A percentile compares a stretch with the other conserved stretches of the same genome.
phyloP scores from a whole-genome alignment of 345 rosid genomes.

The Hypericum androsaemum region DNA sequence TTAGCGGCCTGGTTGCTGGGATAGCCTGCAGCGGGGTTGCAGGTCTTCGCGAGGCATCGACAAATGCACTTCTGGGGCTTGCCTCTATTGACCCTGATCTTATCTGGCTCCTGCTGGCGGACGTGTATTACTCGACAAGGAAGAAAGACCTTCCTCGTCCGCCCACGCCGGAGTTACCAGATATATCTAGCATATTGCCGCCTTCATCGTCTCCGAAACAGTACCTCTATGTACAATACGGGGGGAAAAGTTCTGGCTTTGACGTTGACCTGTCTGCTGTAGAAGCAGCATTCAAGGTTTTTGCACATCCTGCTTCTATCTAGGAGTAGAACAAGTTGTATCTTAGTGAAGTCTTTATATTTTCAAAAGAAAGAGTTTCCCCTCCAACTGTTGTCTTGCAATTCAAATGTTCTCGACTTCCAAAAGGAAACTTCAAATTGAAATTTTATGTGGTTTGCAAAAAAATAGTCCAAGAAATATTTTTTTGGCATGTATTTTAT shows the following conservation, averaged over 20 bases:
- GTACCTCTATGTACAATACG: conserved; percentile 57
- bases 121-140: conserved; percentile 60
- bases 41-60: conserved; percentile 53
- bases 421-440: no score
- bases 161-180: conserved; percentile 44
- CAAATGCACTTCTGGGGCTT: conserved; percentile 64
- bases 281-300: conserved; percentile 42
- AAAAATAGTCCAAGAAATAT: no score
- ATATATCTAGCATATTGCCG: conserved; percentile 40
- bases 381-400: no score
- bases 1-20: conserved; percentile 74
- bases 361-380: no score
- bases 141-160: conserved; percentile 41
- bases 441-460: no score
- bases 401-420: no score
- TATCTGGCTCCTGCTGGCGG: conserved; percentile 81
- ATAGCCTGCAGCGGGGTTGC: conserved; percentile 67
- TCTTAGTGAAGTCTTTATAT: background rate
- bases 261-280: conserved; percentile 52
- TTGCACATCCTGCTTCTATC: conserved; percentile 35
- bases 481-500: no score
- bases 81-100: conserved; percentile 80
- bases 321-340: background rate
- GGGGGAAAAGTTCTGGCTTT: conserved; percentile 71
- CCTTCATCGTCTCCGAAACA: conserved; percentile 29